Base-by-base conservation (phyloP, 2,329 filamentous ascomycete genomes). In the Leptographium galeiforme region DNA sequence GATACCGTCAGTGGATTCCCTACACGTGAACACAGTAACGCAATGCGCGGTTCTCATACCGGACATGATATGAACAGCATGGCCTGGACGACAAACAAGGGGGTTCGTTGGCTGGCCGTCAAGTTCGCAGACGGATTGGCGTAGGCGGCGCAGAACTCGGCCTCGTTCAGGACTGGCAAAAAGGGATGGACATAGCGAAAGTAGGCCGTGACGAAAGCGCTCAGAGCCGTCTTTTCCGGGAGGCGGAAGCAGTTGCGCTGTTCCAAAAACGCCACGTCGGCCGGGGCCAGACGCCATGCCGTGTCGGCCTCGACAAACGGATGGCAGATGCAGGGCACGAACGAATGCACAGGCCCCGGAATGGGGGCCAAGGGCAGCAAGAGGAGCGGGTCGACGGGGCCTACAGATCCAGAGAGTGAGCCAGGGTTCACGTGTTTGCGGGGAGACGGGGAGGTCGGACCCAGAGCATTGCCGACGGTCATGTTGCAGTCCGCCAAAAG, bases 111-210 rank as follows among this genome's bases (percentile, higher is more conserved):
- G 12, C 67, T 62, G 8, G 57, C 56, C 1, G 63, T 39, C 16
- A n/a, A 11, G 30, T 33, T 12, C 53, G 46, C 18, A 16, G 56
- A 45, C 45, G 30, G 53, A 53, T 7, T 55, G 59, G 39, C 36
- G 53, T 70, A 71, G 47, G 70, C 61, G 52, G 72, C 66, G 72
- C 73, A 76, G 53, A 74, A 73, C 34, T 71, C 65, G 0, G 68
- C 68, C 58, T 77, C 70, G 49, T 72, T 67, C 14, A 73, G 54
- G 16, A 73, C 57, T 0, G 71, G 71, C 25, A 72, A 59, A 34
- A 70, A 57, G 0, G 70, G 70, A 52, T 73, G 71, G 14, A 73
- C 67, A 50, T 72, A 69, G 6, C 72, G 61, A 53, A 73, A 73
- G 58, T 72, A 73, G 46, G 72, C 67, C 54, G 68, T 66, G 6